Percentiles rank a stretch among this genome's conserved stretches.
Evolutionary conservation across 1,284 basidiomycete species (phyloP).

Genomic region (Cutaneotrichosporon sp.): DNA sequence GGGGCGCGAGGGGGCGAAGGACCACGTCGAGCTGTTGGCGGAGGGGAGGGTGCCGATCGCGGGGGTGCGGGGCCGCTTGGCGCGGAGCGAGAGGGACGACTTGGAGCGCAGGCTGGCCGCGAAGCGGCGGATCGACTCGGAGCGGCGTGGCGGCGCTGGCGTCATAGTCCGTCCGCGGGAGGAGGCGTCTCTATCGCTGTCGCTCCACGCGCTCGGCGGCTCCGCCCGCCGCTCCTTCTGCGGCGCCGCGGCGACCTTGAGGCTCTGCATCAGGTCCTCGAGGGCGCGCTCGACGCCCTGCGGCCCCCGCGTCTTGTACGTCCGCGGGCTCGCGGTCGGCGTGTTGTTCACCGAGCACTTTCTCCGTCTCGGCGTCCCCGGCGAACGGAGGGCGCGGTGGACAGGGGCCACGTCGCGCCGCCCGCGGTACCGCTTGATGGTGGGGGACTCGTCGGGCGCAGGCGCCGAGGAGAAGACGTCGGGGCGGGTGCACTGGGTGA

Average conservation of each 20-base stretch:
- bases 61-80: background rate
- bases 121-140: background rate
- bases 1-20: background rate
- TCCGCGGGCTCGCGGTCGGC: background rate
- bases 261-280: constrained; percentile 3
- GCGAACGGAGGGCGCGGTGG: background rate
- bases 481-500: background rate
- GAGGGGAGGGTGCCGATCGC: background rate
- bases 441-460: background rate
- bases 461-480: background rate
- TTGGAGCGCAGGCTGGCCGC: background rate
- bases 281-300: constrained; percentile 5
- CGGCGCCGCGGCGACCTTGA: background rate
- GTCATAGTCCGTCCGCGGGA: background rate
- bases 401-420: background rate
- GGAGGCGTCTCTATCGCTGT: background rate
- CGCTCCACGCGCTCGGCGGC: constrained; percentile 2
- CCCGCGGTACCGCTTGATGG: constrained; percentile 3
- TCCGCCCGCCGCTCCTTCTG: background rate
- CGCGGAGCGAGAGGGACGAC: background rate
- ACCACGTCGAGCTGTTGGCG: background rate
- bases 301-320: background rate
- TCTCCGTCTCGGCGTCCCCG: background rate
- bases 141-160: background rate
- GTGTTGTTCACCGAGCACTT: background rate